Conservation (phyloP, 1,139 yeast species). For the Chernovozyma aurita region DNA sequence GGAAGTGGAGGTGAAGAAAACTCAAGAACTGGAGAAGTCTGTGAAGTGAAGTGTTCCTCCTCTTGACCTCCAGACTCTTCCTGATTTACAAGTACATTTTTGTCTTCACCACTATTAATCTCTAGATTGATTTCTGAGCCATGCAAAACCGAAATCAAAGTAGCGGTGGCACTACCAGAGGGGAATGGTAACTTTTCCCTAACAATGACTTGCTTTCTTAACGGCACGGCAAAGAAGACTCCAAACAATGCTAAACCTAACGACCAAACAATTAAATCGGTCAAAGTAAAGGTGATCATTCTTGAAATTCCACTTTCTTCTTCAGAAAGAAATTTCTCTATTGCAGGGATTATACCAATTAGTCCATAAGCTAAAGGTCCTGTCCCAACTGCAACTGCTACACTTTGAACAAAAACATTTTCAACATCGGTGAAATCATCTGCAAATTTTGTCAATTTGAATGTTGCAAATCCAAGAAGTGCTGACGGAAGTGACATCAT, state of each 20-base stretch:
- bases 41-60: not conserved
- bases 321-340: slow-evolving; percentile 75
- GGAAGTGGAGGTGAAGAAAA: slow-evolving; percentile 3
- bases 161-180: slow-evolving; percentile 94
- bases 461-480: slow-evolving; percentile 76
- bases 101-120: not conserved
- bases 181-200: slow-evolving; percentile 88
- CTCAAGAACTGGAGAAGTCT: slow-evolving; percentile 5
- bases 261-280: slow-evolving; percentile 74
- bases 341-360: slow-evolving; percentile 95
- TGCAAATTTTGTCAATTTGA: slow-evolving; percentile 50
- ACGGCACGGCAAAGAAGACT: slow-evolving; percentile 88
- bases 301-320: slow-evolving; percentile 69
- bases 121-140: slow-evolving; percentile 47
- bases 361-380: slow-evolving; percentile 95
- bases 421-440: slow-evolving; percentile 78
- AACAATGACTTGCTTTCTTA: slow-evolving; percentile 79
- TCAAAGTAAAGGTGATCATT: slow-evolving; percentile 31
- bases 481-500: slow-evolving; percentile 99
- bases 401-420: slow-evolving; percentile 85
- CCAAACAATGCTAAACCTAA: slow-evolving; percentile 88
- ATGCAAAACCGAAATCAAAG: slow-evolving; percentile 82
- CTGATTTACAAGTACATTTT: not conserved
- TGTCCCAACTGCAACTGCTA: slow-evolving; percentile 95
- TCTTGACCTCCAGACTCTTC: not conserved